These are phyloP conservation scores for Teratosphaeria epicoccoides DNA, from an alignment of 2,329 filamentous ascomycete species.

Conservation along the genomic window DNA sequence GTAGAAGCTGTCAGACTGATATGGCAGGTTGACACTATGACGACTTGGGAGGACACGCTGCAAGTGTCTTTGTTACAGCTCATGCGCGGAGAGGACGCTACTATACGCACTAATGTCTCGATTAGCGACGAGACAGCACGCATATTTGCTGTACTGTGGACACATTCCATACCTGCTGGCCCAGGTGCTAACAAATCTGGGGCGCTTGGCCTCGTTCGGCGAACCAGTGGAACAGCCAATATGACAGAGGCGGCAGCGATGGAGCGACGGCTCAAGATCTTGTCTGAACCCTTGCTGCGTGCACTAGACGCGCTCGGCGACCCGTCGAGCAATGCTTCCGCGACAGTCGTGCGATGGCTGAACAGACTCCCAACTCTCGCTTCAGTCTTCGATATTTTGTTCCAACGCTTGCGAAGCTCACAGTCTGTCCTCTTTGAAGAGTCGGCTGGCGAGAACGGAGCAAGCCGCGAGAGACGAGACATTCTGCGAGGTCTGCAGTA, in stretches of 20 bases:
- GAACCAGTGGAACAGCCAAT: constrained; percentile 18
- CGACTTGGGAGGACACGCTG: constrained; percentile 9
- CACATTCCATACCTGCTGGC: constrained; percentile 47
- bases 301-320: constrained; percentile 69
- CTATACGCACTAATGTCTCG: neutral
- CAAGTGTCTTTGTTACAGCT: constrained; percentile 10
- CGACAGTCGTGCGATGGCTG: constrained; percentile 72
- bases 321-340: constrained; percentile 61
- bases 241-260: constrained; percentile 14
- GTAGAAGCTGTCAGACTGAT: constrained; percentile 81
- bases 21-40: constrained; percentile 63
- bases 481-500: constrained; percentile 58
- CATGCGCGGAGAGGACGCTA: neutral
- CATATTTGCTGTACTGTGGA: constrained; percentile 69
- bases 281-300: constrained; percentile 71
- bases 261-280: constrained; percentile 41
- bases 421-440: neutral
- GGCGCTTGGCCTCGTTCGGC: constrained; percentile 11
- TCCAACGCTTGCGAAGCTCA: constrained; percentile 6
- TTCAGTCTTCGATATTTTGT: constrained; percentile 32
- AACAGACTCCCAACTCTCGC: constrained; percentile 48
- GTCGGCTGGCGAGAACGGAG: neutral
- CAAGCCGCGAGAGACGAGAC: neutral
- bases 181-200: constrained; percentile 6
- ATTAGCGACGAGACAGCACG: constrained; percentile 47